Conservation (phyloP, 768 basidiomycete genomes). For the Clitopilus passeckerianus region DNA sequence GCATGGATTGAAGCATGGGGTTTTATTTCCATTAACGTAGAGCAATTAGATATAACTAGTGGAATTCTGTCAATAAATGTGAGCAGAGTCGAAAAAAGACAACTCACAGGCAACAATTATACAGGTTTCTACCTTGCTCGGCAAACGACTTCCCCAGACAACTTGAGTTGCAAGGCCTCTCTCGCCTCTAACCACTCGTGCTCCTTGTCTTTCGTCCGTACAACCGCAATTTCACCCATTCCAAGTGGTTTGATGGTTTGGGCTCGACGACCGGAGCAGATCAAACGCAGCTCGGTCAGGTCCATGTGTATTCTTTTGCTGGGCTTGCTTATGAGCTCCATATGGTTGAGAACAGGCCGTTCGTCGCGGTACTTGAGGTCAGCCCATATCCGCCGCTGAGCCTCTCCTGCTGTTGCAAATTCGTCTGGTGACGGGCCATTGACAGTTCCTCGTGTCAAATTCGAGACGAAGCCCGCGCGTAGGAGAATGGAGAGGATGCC, state of each 20-base stretch:
- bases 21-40: not conserved
- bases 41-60: not conserved
- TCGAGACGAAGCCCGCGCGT: constrained; percentile 83
- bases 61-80: not conserved
- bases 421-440: constrained; percentile 55
- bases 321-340: constrained; percentile 82
- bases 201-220: constrained; percentile 66
- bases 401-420: constrained; percentile 55
- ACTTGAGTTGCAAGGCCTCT: constrained; percentile 76
- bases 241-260: constrained; percentile 79
- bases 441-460: constrained; percentile 74
- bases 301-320: constrained; percentile 78
- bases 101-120: not conserved
- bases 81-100: not conserved
- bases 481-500: constrained; percentile 91
- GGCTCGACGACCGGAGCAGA: constrained; percentile 81
- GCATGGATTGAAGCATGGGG: not conserved
- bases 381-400: constrained; percentile 85
- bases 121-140: constrained; percentile 45
- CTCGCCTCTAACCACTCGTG: constrained; percentile 89
- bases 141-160: constrained; percentile 86
- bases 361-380: constrained; percentile 93
- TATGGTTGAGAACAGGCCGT: constrained; percentile 71
- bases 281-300: constrained; percentile 61
- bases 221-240: constrained; percentile 90